Evolutionary conservation across 2,329 filamentous ascomycete species (phyloP).

Genomic region (Aureobasidium sp.): DNA sequence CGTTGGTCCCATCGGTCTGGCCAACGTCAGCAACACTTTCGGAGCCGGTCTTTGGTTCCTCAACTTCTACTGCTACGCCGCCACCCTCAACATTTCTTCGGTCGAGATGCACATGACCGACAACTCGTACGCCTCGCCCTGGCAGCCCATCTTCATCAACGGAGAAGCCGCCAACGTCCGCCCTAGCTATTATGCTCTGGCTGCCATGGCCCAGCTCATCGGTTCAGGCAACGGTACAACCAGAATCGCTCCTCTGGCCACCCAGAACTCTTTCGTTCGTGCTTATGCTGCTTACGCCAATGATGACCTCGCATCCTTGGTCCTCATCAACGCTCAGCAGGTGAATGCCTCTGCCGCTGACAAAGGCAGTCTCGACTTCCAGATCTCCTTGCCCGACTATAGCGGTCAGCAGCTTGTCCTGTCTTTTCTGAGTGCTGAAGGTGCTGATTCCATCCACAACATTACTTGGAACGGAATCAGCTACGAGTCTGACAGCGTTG

Average conservation of each 20-base stretch:
- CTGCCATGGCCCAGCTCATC: conserved; percentile 46
- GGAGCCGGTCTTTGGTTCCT: conserved; percentile 46
- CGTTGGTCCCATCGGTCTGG: conserved; percentile 43
- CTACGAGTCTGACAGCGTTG: conserved; percentile 36
- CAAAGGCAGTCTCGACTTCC: conserved; percentile 37
- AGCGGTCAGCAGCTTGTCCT: conserved; percentile 40
- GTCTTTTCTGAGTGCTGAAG: conserved; percentile 41
- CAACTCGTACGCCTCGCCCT: conserved; percentile 45
- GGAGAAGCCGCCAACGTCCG: conserved; percentile 33
- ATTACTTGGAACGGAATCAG: conserved; percentile 44
- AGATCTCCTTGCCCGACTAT: conserved; percentile 34
- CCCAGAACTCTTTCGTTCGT: conserved; percentile 27
- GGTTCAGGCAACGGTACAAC: conserved; percentile 42
- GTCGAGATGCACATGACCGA: conserved; percentile 51
- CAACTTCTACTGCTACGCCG: conserved; percentile 47
- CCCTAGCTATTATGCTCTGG: conserved; percentile 46
- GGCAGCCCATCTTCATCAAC: conserved; percentile 40
- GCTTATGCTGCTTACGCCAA: conserved; percentile 42
- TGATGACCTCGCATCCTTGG: conserved; percentile 36
- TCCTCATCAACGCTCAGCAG: conserved; percentile 42
- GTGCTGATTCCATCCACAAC: conserved; percentile 37
- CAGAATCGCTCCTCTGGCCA: conserved; percentile 35
- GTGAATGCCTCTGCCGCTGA: conserved; percentile 35
- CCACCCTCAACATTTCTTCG: conserved; percentile 41
- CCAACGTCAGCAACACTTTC: conserved; percentile 43